A percentile compares a stretch with the other conserved stretches of the same genome.
These are phyloP conservation scores for Phyllosticta citrichinensis DNA, from an alignment of 2,329 filamentous ascomycete species.

Conservation along the genomic window DNA sequence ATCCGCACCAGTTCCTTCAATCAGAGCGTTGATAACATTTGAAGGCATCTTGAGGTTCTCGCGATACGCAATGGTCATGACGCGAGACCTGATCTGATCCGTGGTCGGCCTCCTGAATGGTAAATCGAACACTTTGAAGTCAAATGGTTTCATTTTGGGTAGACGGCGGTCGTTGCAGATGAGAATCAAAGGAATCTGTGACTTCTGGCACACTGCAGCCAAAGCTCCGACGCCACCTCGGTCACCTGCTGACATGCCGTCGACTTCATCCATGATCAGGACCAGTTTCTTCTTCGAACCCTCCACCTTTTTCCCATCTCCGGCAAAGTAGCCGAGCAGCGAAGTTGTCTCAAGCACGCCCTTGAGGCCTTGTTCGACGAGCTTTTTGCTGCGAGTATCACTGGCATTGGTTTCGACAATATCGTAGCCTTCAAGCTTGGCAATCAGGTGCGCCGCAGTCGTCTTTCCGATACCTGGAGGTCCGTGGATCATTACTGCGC, in stretches of 20 bases:
- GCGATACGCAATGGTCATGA: slow-evolving; percentile 90
- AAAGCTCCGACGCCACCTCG: slow-evolving; percentile 90
- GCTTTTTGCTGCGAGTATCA: slow-evolving; percentile 89
- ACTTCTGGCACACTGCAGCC: slow-evolving; percentile 91
- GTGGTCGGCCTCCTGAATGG: slow-evolving; percentile 82
- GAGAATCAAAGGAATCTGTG: slow-evolving; percentile 85
- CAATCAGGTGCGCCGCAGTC: slow-evolving; percentile 87
- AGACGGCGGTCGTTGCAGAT: slow-evolving; percentile 93
- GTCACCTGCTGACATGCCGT: slow-evolving; percentile 97
- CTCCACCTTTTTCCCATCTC: slow-evolving; percentile 72
- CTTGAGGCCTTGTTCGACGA: slow-evolving; percentile 79
- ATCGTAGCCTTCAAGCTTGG: slow-evolving; percentile 87
- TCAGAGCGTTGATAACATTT: slow-evolving; percentile 80
- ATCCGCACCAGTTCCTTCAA: slow-evolving; percentile 90
- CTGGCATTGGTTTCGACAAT: slow-evolving; percentile 92
- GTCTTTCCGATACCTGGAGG: slow-evolving; percentile 97
- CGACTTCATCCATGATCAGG: slow-evolving; percentile 97
- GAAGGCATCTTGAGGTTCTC: slow-evolving; percentile 80
- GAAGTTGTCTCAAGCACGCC: slow-evolving; percentile 93
- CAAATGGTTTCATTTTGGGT: slow-evolving; percentile 98
- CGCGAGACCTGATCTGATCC: slow-evolving; percentile 80
- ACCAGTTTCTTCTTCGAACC: slow-evolving; percentile 82
- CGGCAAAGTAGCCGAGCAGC: slow-evolving; percentile 79
- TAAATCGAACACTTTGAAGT: slow-evolving; percentile 73
- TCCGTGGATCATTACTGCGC: slow-evolving; percentile 90